phyloP scores from a whole-genome alignment of 2,329 filamentous ascomycete species.

The Clonostachys rosea region DNA sequence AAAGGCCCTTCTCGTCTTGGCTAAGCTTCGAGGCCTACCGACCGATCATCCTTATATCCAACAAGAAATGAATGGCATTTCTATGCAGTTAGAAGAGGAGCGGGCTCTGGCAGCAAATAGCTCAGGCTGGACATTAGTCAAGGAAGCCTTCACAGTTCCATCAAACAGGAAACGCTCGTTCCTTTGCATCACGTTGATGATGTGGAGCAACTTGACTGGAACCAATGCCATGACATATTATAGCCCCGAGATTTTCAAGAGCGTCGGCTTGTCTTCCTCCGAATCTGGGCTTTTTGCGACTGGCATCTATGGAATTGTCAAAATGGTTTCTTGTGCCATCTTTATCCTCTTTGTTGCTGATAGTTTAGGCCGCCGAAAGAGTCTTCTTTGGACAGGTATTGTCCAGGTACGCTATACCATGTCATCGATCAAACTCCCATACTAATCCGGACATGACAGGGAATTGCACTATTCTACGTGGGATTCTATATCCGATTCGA shows the following conservation, averaged over 20 bases:
- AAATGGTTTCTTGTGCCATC: slow-evolving; percentile 34
- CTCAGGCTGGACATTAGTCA: slow-evolving; percentile 44
- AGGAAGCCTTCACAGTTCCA: slow-evolving; percentile 54
- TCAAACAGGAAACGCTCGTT: slow-evolving; percentile 38
- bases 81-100: slow-evolving; percentile 29
- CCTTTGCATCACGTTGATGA: slow-evolving; percentile 48
- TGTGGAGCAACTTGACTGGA: slow-evolving; percentile 46
- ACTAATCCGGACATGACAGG: neutral
- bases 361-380: slow-evolving; percentile 46
- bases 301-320: slow-evolving; percentile 52
- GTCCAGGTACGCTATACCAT: neutral
- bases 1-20: slow-evolving; percentile 48
- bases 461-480: neutral
- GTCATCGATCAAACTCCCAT: neutral
- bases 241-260: slow-evolving; percentile 36
- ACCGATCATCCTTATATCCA: slow-evolving; percentile 41
- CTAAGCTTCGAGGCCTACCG: slow-evolving; percentile 35
- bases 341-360: slow-evolving; percentile 19
- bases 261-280: slow-evolving; percentile 33
- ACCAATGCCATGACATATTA: slow-evolving; percentile 44
- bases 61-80: slow-evolving; percentile 26
- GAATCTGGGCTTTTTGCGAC: slow-evolving; percentile 42
- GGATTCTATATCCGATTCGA: neutral
- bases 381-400: neutral
- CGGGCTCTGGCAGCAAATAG: slow-evolving; percentile 16